A percentile compares a stretch with the other conserved stretches of the same genome.
Evolutionary conservation across 2,329 filamentous ascomycete species (phyloP).

Genomic region (Sphaerostilbella broomeana): DNA sequence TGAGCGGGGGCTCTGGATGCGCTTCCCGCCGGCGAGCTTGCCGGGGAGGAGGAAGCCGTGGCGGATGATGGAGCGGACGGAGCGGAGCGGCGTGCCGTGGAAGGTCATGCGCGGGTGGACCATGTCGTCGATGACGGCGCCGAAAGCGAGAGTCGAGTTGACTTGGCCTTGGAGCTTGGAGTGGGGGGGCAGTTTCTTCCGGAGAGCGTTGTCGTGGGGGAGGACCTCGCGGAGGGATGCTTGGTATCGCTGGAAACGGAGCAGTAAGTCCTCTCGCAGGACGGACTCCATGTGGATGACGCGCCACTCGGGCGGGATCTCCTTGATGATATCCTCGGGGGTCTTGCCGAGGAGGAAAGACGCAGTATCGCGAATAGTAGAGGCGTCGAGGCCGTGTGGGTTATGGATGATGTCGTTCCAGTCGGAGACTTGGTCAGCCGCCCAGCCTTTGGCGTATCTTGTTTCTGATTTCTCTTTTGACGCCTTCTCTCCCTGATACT

Average conservation of each 20-base stretch:
- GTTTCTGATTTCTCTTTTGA: neutral
- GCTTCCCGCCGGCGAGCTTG: conserved; percentile 16
- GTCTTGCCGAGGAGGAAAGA: conserved; percentile 22
- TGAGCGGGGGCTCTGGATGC: conserved; percentile 15
- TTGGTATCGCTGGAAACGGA: conserved; percentile 24
- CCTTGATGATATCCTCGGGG: conserved; percentile 26
- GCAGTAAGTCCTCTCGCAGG: conserved; percentile 27
- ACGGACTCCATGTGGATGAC: conserved; percentile 35
- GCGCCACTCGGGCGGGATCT: conserved; percentile 26
- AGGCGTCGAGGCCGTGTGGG: conserved; percentile 15
- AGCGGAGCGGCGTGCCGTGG: conserved; percentile 32
- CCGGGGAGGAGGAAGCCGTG: conserved; percentile 36
- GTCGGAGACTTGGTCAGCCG: conserved; percentile 11
- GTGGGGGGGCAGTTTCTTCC: conserved; percentile 13
- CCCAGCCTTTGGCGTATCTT: conserved; percentile 11
- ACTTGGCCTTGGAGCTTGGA: conserved; percentile 12
- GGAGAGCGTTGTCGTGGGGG: conserved; percentile 7
- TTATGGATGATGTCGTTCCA: conserved; percentile 16
- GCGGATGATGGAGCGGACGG: conserved; percentile 36
- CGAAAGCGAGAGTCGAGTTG: conserved; percentile 10
- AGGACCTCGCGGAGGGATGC: conserved; percentile 22
- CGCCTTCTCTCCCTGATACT: neutral
- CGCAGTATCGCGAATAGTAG: conserved; percentile 16
- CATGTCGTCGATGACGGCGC: conserved; percentile 32
- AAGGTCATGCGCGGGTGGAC: conserved; percentile 31